Conservation (phyloP, 208 protist species). For the Wallacemonas collosoma region DNA sequence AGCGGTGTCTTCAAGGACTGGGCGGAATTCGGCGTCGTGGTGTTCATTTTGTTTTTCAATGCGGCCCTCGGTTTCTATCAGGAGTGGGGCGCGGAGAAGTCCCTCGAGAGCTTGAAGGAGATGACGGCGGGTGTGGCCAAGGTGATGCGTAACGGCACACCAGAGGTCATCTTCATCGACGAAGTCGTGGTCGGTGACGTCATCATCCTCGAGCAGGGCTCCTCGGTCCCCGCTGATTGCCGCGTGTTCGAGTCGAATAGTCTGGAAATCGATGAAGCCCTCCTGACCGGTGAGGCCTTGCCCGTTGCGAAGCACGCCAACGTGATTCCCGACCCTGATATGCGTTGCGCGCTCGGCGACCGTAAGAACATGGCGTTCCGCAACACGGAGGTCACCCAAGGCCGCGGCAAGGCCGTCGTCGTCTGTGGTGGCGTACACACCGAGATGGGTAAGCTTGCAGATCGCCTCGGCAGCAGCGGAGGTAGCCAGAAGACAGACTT, state of each 20-base stretch:
- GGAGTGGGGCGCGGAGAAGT: slow-evolving; percentile 86
- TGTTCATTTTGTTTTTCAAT: slow-evolving; percentile 89
- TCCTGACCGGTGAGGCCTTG: slow-evolving; percentile 93
- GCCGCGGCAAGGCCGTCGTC: slow-evolving; percentile 82
- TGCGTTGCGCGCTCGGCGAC: slow-evolving; percentile 78
- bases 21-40: slow-evolving; percentile 86
- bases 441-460: slow-evolving; percentile 89
- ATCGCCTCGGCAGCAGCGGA: slow-evolving; percentile 49
- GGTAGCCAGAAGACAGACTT: slow-evolving; percentile 65
- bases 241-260: slow-evolving; percentile 88
- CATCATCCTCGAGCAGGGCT: slow-evolving; percentile 91
- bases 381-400: slow-evolving; percentile 85
- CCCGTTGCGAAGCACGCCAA: slow-evolving; percentile 82
- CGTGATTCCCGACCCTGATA: slow-evolving; percentile 77
- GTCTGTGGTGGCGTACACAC: slow-evolving; percentile 70
- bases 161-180: slow-evolving; percentile 88
- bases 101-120: slow-evolving; percentile 80
- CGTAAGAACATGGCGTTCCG: slow-evolving; percentile 92
- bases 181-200: slow-evolving; percentile 97
- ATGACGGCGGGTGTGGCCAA: slow-evolving; percentile 87
- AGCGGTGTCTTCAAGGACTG: slow-evolving; percentile 82
- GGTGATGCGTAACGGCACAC: slow-evolving; percentile 92
- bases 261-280: slow-evolving; percentile 92
- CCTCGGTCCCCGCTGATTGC: slow-evolving; percentile 95
- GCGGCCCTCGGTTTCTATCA: slow-evolving; percentile 87